These are phyloP conservation scores for Kwoniella bestiolae DNA, from an alignment of 768 basidiomycete species.

Conservation along the genomic window DNA sequence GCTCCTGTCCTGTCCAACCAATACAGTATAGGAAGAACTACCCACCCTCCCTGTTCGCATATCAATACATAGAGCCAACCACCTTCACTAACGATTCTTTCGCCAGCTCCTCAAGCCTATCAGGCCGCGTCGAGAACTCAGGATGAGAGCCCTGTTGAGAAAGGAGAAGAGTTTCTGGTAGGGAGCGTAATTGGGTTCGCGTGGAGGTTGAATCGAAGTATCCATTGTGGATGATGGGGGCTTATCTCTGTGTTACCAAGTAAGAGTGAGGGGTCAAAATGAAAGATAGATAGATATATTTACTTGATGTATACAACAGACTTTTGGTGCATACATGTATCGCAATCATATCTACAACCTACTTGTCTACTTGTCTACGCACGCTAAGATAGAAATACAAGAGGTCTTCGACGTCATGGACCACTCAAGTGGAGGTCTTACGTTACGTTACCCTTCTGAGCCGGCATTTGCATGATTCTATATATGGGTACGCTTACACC, in stretches of 20 bases:
- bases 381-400: not conserved
- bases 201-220: conserved; percentile 61
- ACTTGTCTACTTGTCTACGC: not conserved
- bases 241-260: too few species aligned
- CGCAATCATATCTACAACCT: not conserved
- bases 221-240: too few species aligned
- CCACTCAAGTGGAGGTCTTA: conserved; percentile 1
- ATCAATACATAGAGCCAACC: conserved; percentile 80
- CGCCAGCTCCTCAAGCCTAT: conserved; percentile 59
- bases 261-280: too few species aligned
- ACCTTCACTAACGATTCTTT: conserved; percentile 61
- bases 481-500: not conserved
- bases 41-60: conserved; percentile 67
- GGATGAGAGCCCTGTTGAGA: conserved; percentile 36
- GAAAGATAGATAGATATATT: too few species aligned
- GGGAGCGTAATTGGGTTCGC: conserved; percentile 63
- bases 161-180: conserved; percentile 62
- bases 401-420: conserved; percentile 1
- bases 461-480: not conserved
- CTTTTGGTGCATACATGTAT: not conserved
- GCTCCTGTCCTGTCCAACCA: too few species aligned
- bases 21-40: not conserved
- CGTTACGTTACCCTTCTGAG: not conserved
- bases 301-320: too few species aligned
- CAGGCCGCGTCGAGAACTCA: conserved; percentile 53